Evolutionary conservation across 495 filamentous ascomycete genomes (phyloP), one percentile per base, ranked within the genome.

Genomic region (Aspergillus leporis): DNA sequence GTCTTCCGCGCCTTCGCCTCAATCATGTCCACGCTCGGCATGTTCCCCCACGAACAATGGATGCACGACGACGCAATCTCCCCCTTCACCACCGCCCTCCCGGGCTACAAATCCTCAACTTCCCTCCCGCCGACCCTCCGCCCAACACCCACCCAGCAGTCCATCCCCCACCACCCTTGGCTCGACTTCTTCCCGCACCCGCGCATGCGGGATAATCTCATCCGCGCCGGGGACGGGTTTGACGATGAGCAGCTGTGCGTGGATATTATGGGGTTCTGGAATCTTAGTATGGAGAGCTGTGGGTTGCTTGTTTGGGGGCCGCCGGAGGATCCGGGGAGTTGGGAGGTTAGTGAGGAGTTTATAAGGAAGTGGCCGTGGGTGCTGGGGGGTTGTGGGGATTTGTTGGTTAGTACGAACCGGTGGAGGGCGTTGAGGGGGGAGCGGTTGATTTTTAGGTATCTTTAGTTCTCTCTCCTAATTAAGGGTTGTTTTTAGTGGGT

Each of bases 131-230:
- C 64, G 0, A 71, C 67, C 52, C 72, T 86, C 2, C 72, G 73
- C 2, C 81, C 81, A 1, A 85, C 83, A 2, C 57, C 48, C 21
- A 28, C 83, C 0, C 83, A 85, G 58, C 57, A 51, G 12, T 56
- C 60, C 0, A 63, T 70, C 6, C 63, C 68, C 1, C 83, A 86
- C 51, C 78, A 80, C 49, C 76, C 78, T 0, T 86, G 81, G 75
- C 62, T 86, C 18, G 81, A 85, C 56, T 73, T 84, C 48, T 78
- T 84, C 50, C 83, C 82, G 3, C 69, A 76, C 31, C 74, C 76
- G 18, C 67, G 64, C 19, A 69, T 85, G 61, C 74, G 83, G 2
- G 78, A 85, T 49, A 82, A 82, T 41, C 62, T 82, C 21, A 78
- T 85, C 38, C 53, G 62, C 22, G 67, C 74, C 2, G 69, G 69